A percentile compares a stretch with the other conserved stretches of the same genome.
phyloP scores from a whole-genome alignment of 2,329 filamentous ascomycete species.

The Waltergamsia citrina region DNA sequence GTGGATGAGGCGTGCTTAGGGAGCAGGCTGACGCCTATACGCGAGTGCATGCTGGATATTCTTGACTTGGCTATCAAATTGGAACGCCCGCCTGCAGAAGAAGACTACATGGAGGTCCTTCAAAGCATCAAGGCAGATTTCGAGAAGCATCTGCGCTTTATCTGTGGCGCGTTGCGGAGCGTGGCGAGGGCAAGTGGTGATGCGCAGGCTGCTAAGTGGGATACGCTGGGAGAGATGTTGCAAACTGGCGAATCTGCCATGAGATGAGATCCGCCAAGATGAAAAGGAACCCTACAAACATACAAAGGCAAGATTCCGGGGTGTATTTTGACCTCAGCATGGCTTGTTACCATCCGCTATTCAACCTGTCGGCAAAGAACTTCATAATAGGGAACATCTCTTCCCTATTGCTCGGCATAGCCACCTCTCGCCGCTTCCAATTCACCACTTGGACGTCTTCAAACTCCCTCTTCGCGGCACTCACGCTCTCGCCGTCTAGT shows the following conservation, averaged over 20 bases:
- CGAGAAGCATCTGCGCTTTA: conserved; percentile 57
- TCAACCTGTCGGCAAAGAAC: conserved; percentile 61
- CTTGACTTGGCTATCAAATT: conserved; percentile 68
- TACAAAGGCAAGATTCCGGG: conserved; percentile 11
- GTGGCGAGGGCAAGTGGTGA: conserved; percentile 67
- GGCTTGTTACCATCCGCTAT: conserved; percentile 10
- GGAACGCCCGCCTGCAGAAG: conserved; percentile 44
- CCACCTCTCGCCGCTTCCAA: conserved; percentile 63
- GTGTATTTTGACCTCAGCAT: background rate
- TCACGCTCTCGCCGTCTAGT: conserved; percentile 53
- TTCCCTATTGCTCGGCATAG: conserved; percentile 73
- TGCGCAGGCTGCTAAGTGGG: conserved; percentile 54
- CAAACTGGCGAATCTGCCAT: conserved; percentile 33
- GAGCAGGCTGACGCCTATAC: conserved; percentile 58
- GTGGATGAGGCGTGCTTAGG: conserved; percentile 62
- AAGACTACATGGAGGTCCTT: conserved; percentile 42
- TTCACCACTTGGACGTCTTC: conserved; percentile 55
- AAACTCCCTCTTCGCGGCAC: conserved; percentile 58
- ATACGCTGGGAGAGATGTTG: conserved; percentile 71
- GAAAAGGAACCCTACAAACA: background rate
- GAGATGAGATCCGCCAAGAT: background rate
- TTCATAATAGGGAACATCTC: conserved; percentile 90
- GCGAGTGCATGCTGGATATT: conserved; percentile 62
- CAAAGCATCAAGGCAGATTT: conserved; percentile 51
- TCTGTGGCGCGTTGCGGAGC: conserved; percentile 62